A percentile compares a stretch with the other conserved stretches of the same genome.
These are phyloP conservation scores for Halophytophthora polymorphica DNA, from an alignment of 352 stramenopile species.

Conservation along the genomic window DNA sequence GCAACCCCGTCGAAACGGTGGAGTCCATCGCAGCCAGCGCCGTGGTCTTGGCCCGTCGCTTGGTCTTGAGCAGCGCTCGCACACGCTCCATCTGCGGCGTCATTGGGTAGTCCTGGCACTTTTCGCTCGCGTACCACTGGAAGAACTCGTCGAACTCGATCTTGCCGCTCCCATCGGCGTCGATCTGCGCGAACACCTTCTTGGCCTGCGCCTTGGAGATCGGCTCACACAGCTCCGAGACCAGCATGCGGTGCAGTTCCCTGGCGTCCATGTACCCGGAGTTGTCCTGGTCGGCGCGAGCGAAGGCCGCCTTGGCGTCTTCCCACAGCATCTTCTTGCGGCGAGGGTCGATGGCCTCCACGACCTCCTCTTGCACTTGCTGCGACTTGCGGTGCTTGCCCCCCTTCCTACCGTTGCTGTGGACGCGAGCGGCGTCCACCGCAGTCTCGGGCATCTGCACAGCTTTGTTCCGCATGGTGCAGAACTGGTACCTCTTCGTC, in stretches of 20 bases:
- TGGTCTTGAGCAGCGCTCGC: conserved; percentile 28
- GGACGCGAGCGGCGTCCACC: too few species aligned
- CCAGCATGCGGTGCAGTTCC: conserved; percentile 37
- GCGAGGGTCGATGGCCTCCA: conserved; percentile 37
- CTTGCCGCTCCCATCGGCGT: conserved; percentile 33
- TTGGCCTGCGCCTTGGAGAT: conserved; percentile 23
- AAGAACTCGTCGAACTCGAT: conserved; percentile 56
- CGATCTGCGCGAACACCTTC: conserved; percentile 35
- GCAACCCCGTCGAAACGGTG: conserved; percentile 7
- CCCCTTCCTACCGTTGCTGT: too few species aligned
- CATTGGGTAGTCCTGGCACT: conserved; percentile 41
- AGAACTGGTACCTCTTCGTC: conserved; percentile 32
- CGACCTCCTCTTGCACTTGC: conserved; percentile 35
- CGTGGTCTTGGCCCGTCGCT: conserved; percentile 23
- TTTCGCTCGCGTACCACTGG: conserved; percentile 43
- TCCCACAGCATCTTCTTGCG: conserved; percentile 34
- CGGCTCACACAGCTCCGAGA: conserved; percentile 38
- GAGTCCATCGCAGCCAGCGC: conserved; percentile 15
- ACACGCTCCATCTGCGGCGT: conserved; percentile 33
- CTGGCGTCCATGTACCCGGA: conserved; percentile 36
- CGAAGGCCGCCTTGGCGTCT: conserved; percentile 29
- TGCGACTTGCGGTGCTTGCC: too few species aligned
- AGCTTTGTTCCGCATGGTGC: conserved; percentile 22
- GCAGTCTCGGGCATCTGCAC: too few species aligned
- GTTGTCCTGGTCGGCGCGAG: conserved; percentile 26